These are phyloP conservation scores for Lodderomyces jiufengensis DNA, from an alignment of 1,139 yeast species.

Conservation along the genomic window DNA sequence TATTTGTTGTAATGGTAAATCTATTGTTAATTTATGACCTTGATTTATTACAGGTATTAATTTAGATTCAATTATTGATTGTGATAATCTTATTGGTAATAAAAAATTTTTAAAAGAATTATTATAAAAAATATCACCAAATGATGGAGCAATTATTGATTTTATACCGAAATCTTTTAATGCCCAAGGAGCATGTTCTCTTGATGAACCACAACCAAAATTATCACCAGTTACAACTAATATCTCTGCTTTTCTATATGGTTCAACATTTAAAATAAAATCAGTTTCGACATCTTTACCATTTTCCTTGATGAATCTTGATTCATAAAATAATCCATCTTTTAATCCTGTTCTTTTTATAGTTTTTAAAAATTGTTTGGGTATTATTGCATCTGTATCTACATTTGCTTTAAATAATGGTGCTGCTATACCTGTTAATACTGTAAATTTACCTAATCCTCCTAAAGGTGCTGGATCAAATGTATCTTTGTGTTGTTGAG, in stretches of 20 bases:
- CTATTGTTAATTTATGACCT: constrained; percentile 72
- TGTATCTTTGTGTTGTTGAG: constrained; percentile 25
- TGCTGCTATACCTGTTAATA: constrained; percentile 83
- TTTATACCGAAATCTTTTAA: constrained; percentile 94
- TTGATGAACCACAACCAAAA: constrained; percentile 98
- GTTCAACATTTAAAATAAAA: constrained; percentile 80
- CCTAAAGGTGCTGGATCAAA: constrained; percentile 24
- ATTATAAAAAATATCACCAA: constrained; percentile 96
- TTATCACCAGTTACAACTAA: constrained; percentile 93
- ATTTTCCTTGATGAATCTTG: constrained; percentile 68
- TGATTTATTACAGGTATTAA: constrained; percentile 75
- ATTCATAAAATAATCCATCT: constrained; percentile 85
- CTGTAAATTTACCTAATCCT: constrained; percentile 70
- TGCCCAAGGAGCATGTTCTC: constrained; percentile 99
- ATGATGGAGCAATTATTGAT: constrained; percentile 94
- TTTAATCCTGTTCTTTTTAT: constrained; percentile 94
- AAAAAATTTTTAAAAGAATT: constrained; percentile 95
- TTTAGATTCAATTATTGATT: constrained; percentile 64
- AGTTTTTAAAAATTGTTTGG: constrained; percentile 95
- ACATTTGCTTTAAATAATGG: constrained; percentile 93
- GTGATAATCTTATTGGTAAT: constrained; percentile 84
- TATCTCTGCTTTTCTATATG: constrained; percentile 75
- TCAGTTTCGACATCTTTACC: constrained; percentile 84
- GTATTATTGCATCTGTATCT: constrained; percentile 97
- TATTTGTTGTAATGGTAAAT: constrained; percentile 82